Evolutionary conservation across 352 stramenopile species (phyloP), one percentile per base, ranked within the genome.

Genomic region (Phytopythium ostracodes): DNA sequence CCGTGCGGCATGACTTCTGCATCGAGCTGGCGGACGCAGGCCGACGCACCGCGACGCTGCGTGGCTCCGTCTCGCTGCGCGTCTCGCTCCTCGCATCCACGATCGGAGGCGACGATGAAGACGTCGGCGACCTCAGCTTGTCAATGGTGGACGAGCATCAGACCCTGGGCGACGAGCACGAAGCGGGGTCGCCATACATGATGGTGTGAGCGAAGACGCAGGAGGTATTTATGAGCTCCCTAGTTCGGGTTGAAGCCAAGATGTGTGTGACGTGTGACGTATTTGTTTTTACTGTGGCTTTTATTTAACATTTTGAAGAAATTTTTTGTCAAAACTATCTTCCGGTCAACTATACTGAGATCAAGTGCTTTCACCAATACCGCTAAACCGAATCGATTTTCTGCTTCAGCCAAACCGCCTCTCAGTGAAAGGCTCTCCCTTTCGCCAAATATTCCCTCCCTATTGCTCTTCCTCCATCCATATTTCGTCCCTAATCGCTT

Each of bases 1-100:
- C 51, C 2, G 36, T 57, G 33, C 51, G 51, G 7, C 51, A 24
- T n/a, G 51, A 57, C 51, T 92, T 84, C 65, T 73, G 73, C 27
- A 71, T 90, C 29, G 58, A 78, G 61, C 71, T 92, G 31, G 71
- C 79, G 10, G 70, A 81, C 22, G 80, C 80, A 24, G 83, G 83
- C 20, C 73, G 75, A 63, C 63, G 79, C 55, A 81, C 75, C 10
- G 83, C 80, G 31, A 87, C 77, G 20, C 71, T 92, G 44, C 71
- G 81, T 22, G 83, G 83, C 27, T 75, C 60, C 10, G 66, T 90
- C 29, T 60, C 58, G 49, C 57, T 81, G 31, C 40, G 70, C 9
- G 66, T 84, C 35, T 57, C 69, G 22, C 71, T 77, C 27, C 68
- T 70, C 50, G 53, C 65, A 10, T 76, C 46, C 24, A 18, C 64